A percentile compares a stretch with the other conserved stretches of the same genome.
phyloP scores from a whole-genome alignment of 139 green algal genomes.

The Closterium sp. region DNA sequence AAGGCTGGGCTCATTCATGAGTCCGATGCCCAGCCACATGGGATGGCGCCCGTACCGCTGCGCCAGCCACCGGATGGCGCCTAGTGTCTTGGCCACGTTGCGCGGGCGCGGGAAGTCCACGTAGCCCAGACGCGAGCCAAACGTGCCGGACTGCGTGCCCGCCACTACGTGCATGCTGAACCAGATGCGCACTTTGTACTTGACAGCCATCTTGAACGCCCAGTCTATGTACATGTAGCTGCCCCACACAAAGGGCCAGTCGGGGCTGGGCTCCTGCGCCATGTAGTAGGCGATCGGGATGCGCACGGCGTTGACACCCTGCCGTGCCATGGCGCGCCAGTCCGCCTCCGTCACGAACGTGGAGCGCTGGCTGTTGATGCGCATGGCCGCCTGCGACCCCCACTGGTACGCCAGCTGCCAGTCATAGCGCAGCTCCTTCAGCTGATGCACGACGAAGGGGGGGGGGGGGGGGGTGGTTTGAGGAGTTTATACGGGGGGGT shows the following conservation, averaged over 20 bases:
- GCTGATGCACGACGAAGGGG: not conserved
- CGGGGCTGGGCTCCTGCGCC: not conserved
- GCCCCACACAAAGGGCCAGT: not conserved
- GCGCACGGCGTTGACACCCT: slow-evolving; percentile 38
- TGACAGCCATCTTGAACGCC: not conserved
- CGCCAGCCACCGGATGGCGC: not conserved
- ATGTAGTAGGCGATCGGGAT: slow-evolving; percentile 33
- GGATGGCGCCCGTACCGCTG: not conserved
- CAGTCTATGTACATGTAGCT: not conserved
- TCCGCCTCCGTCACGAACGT: slow-evolving; percentile 36
- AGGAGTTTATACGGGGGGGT: too few relatives aligned
- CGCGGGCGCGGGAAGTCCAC: not conserved
- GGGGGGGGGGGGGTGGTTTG: not conserved
- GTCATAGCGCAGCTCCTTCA: slow-evolving; percentile 7
- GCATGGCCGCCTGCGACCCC: not conserved
- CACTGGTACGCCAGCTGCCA: slow-evolving; percentile 16
- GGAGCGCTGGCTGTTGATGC: not conserved
- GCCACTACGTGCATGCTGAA: not conserved
- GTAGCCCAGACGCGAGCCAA: not conserved
- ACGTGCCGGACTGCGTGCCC: not conserved
- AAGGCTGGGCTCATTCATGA: slow-evolving; percentile 17
- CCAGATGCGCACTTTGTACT: slow-evolving; percentile 4
- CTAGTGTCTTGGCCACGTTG: not conserved
- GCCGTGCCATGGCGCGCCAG: not conserved
- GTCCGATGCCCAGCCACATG: slow-evolving; percentile 5